Percentiles rank a stretch among this genome's conserved stretches.
These are phyloP conservation scores for Fraxinus greggii DNA, from an alignment of 305 asterid genomes.

Conservation along the genomic window DNA sequence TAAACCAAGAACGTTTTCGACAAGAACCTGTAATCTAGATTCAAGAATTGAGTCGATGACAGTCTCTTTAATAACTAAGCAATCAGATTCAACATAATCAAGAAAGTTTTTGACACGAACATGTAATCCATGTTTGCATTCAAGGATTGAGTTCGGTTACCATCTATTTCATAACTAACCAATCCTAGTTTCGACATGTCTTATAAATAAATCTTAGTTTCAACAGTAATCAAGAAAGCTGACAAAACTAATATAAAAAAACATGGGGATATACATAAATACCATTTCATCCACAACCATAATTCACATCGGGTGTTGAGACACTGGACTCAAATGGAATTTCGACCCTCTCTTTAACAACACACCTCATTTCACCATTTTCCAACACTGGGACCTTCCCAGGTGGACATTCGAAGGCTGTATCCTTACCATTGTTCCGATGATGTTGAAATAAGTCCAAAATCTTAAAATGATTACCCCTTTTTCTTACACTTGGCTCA, in stretches of 20 bases:
- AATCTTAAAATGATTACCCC: conserved; percentile 28
- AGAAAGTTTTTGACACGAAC: not conserved
- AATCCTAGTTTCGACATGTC: not conserved
- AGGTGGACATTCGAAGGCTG: conserved; percentile 28
- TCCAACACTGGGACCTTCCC: conserved; percentile 41
- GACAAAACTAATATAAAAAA: not conserved
- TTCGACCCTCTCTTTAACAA: conserved; percentile 49
- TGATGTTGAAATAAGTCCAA: conserved; percentile 25
- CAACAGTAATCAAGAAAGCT: not conserved
- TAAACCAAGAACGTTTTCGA: not conserved
- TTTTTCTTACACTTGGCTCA: conserved; percentile 28
- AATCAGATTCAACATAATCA: not conserved
- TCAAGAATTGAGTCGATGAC: not conserved
- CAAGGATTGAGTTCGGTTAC: not conserved
- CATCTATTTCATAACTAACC: not conserved
- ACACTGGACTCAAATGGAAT: conserved; percentile 40
- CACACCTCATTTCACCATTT: conserved; percentile 43
- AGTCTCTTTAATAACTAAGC: not conserved
- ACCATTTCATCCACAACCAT: conserved; percentile 41
- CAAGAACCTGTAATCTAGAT: not conserved
- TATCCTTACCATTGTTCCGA: conserved; percentile 15
- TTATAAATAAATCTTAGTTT: not conserved
- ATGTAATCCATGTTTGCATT: not conserved
- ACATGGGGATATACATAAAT: not conserved
- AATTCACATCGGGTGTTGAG: conserved; percentile 44